Evolutionary conservation across 2,329 filamentous ascomycete genomes (phyloP).

Genomic region (Colletotrichum limetticola): DNA sequence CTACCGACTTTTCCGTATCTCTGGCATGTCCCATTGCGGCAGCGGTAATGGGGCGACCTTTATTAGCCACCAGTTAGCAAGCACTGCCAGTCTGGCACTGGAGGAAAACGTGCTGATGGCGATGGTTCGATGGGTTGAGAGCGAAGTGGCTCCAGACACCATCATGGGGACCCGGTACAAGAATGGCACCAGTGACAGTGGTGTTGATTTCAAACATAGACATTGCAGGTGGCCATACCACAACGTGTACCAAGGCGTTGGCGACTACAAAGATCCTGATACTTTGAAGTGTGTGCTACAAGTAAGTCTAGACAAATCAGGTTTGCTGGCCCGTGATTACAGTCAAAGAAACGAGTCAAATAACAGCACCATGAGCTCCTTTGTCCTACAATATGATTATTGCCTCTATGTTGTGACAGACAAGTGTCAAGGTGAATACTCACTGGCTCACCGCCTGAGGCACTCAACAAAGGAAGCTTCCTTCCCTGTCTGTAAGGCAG

Average conservation of each 20-base stretch:
- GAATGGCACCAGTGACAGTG: slow-evolving; percentile 38
- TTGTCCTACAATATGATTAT: not conserved
- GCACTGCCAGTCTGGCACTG: slow-evolving; percentile 43
- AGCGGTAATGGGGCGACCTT: slow-evolving; percentile 54
- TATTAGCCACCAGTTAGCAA: slow-evolving; percentile 39
- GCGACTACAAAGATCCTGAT: slow-evolving; percentile 22
- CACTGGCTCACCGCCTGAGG: no score
- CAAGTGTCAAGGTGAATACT: no score
- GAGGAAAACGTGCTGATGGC: slow-evolving; percentile 55
- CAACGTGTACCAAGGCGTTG: slow-evolving; percentile 41
- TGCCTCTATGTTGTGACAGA: not conserved
- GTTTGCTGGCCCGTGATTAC: not conserved
- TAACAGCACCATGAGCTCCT: not conserved
- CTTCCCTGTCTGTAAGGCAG: no score
- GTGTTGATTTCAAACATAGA: slow-evolving; percentile 43
- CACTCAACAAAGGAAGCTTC: no score
- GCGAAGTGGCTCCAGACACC: slow-evolving; percentile 51
- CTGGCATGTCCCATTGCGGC: slow-evolving; percentile 61
- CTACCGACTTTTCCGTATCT: slow-evolving; percentile 62
- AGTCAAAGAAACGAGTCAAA: not conserved
- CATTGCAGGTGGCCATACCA: slow-evolving; percentile 48
- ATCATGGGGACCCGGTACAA: slow-evolving; percentile 46
- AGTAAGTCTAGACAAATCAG: not conserved
- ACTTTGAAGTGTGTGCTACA: slow-evolving; percentile 24
- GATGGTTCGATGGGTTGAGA: slow-evolving; percentile 59